These are phyloP conservation scores for Neonectria sp. DNA, from an alignment of 2,329 filamentous ascomycete genomes.

Conservation along the genomic window DNA sequence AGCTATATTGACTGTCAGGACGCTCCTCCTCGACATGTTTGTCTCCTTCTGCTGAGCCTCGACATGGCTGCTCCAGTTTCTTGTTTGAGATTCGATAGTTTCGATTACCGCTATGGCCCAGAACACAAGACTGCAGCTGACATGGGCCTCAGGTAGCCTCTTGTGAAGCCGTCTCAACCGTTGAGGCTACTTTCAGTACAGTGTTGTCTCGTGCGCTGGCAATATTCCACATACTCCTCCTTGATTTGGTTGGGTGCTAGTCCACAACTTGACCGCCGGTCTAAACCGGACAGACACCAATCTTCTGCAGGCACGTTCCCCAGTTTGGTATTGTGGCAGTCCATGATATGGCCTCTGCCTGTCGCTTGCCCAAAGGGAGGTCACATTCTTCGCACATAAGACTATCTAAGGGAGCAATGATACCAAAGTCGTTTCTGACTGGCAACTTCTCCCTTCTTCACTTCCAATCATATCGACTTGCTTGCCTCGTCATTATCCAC, in stretches of 20 bases:
- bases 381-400: neutral
- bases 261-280: neutral
- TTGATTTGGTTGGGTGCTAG: no score
- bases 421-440: neutral
- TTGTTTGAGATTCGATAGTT: neutral
- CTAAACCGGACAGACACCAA: neutral
- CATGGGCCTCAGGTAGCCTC: no score
- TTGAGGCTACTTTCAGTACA: no score
- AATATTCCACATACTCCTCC: no score
- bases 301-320: neutral
- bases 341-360: neutral
- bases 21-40: neutral
- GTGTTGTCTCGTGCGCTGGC: no score
- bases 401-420: neutral
- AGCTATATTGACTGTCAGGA: neutral
- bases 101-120: neutral
- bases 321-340: neutral
- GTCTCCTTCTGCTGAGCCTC: neutral
- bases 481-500: neutral
- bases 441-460: neutral
- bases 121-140: no score
- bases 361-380: neutral
- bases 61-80: neutral
- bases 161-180: no score
- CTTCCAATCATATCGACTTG: neutral